These are phyloP conservation scores for Suillus fuscotomentosus DNA, from an alignment of 768 basidiomycete species.

Conservation along the genomic window DNA sequence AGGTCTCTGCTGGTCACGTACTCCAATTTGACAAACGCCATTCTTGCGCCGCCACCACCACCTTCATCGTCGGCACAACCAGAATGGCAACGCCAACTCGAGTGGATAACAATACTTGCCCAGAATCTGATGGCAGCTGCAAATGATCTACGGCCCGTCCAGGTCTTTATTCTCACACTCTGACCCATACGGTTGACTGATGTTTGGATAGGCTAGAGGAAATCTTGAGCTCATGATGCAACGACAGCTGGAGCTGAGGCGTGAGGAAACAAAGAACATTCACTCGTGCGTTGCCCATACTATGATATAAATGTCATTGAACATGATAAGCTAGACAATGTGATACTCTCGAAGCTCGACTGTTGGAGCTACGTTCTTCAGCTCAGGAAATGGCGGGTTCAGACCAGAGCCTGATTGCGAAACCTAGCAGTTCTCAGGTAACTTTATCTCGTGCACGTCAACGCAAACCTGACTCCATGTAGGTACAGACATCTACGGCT, in stretches of 20 bases:
- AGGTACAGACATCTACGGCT: background rate
- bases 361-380: constrained; percentile 49
- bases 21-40: constrained; percentile 66
- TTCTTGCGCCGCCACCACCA: constrained; percentile 64
- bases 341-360: constrained; percentile 61
- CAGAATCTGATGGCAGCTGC: constrained; percentile 90
- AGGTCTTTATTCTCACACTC: constrained; percentile 45
- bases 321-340: constrained; percentile 54
- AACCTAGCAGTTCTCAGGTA: background rate
- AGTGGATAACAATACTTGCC: constrained; percentile 78
- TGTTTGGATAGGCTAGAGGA: constrained; percentile 58
- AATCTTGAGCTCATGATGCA: constrained; percentile 83
- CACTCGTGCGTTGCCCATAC: constrained; percentile 53
- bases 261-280: constrained; percentile 66
- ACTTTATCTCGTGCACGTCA: background rate
- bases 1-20: constrained; percentile 80
- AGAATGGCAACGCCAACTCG: constrained; percentile 73
- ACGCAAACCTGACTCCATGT: background rate
- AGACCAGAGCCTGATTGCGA: background rate
- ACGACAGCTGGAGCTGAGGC: constrained; percentile 70
- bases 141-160: constrained; percentile 86
- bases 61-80: constrained; percentile 44
- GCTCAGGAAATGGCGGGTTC: constrained; percentile 15
- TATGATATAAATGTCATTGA: background rate
- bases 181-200: background rate